These are phyloP conservation scores for Wickerhamomyces strasburgensis DNA, from an alignment of 805 yeast genomes.

Conservation along the genomic window DNA sequence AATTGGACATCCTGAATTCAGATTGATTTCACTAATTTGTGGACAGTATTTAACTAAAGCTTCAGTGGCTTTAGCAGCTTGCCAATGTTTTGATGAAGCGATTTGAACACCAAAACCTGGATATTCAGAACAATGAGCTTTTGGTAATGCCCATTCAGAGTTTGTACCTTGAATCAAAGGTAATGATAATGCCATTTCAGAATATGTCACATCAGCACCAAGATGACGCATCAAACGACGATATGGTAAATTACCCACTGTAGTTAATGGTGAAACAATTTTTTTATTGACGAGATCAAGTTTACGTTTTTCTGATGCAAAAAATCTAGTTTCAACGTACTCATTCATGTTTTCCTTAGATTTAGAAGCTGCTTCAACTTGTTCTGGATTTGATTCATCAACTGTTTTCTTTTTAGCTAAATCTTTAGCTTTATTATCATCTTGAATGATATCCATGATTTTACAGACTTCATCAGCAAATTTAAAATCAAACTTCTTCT, in stretches of 20 bases:
- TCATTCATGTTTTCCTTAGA: constrained; percentile 36
- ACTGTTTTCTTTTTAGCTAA: constrained; percentile 28
- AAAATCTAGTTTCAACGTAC: constrained; percentile 75
- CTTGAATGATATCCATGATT: constrained; percentile 57
- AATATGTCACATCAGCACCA: constrained; percentile 90
- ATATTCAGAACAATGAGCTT: constrained; percentile 75
- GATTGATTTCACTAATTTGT: constrained; percentile 73
- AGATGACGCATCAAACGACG: constrained; percentile 85
- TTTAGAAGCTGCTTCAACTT: constrained; percentile 24
- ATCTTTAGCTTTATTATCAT: constrained; percentile 32
- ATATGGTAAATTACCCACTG: constrained; percentile 95
- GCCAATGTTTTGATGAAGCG: constrained; percentile 90
- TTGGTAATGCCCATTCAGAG: constrained; percentile 96
- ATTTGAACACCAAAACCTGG: constrained; percentile 94
- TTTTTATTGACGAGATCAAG: constrained; percentile 67
- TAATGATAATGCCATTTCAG: constrained; percentile 89
- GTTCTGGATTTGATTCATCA: constrained; percentile 4
- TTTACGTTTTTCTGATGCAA: constrained; percentile 75
- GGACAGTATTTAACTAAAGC: constrained; percentile 54
- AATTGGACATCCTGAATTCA: constrained; percentile 97
- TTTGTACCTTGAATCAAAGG: constrained; percentile 88
- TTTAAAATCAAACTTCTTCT: constrained; percentile 56
- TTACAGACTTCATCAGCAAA: constrained; percentile 53
- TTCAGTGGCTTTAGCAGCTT: constrained; percentile 90
- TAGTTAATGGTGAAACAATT: constrained; percentile 91